Conservation (phyloP, 768 basidiomycete species). For the Lentinula aciculospora region DNA sequence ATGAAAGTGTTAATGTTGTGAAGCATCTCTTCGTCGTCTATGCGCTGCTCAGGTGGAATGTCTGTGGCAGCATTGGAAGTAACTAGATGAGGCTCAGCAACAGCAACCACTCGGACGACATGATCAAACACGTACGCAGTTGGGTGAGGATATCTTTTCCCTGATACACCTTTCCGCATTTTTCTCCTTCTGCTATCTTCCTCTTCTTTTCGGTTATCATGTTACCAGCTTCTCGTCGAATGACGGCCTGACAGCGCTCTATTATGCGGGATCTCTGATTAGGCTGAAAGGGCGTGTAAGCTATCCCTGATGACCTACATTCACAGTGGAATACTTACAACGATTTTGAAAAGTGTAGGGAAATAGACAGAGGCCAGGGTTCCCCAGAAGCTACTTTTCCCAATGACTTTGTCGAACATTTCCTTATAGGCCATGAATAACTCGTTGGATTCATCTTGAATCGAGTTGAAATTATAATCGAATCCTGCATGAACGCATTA, state of each 20-base stretch:
- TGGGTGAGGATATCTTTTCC: conserved; percentile 77
- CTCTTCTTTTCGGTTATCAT: conserved; percentile 77
- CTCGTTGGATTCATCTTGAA: conserved; percentile 73
- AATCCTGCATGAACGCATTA: conserved; percentile 48
- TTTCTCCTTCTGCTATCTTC: conserved; percentile 58
- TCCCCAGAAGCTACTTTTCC: conserved; percentile 42
- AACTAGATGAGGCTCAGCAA: conserved; percentile 37
- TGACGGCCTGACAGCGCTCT: conserved; percentile 52
- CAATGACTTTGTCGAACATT: conserved; percentile 74
- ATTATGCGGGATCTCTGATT: conserved; percentile 45
- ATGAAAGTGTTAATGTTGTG: conserved; percentile 86
- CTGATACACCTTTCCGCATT: conserved; percentile 40
- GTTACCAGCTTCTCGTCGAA: conserved; percentile 64
- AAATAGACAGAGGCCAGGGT: conserved; percentile 50
- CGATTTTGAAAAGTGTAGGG: conserved; percentile 47
- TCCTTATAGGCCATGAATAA: conserved; percentile 78
- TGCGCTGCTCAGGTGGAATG: conserved; percentile 59
- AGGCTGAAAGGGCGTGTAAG: conserved; percentile 34
- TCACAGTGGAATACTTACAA: conserved; percentile 37
- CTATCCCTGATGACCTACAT: background rate
- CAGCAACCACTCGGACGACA: conserved; percentile 2
- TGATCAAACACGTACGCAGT: conserved; percentile 47
- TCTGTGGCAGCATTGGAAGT: conserved; percentile 78
- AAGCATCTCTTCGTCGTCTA: conserved; percentile 85
- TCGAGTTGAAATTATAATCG: conserved; percentile 81